Percentiles rank a stretch among this genome's conserved stretches.
Evolutionary conservation across 2,329 filamentous ascomycete species (phyloP).

Genomic region (Teratosphaeria gauchensis): DNA sequence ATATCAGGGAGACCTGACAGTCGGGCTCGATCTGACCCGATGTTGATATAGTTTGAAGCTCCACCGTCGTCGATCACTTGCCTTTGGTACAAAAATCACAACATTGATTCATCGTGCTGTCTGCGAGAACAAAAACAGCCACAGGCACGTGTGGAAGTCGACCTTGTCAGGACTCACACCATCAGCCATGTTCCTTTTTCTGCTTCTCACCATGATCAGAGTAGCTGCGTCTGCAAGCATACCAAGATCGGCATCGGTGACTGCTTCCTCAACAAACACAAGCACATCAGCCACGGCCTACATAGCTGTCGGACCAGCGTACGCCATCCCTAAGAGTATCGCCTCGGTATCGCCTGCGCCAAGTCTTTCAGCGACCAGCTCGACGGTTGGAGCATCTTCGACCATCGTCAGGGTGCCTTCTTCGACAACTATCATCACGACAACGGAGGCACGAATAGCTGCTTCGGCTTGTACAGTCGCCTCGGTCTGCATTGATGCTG

Average conservation of each 20-base stretch:
- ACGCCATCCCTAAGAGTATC: background rate
- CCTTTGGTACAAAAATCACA: background rate
- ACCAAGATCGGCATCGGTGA: background rate
- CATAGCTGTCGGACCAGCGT: background rate
- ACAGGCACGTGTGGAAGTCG: background rate
- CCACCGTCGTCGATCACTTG: background rate
- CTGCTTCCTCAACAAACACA: background rate
- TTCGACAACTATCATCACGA: background rate
- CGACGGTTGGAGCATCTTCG: no score
- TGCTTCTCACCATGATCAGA: background rate
- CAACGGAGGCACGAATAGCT: background rate
- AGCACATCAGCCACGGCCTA: background rate
- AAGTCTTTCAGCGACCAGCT: background rate
- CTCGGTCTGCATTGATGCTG: slow-evolving; percentile 5
- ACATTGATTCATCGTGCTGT: background rate
- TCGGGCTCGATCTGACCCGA: background rate
- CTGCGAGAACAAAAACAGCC: background rate
- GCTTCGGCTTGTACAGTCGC: slow-evolving; percentile 1
- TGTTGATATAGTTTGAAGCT: background rate
- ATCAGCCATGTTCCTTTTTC: background rate
- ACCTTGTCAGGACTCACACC: background rate
- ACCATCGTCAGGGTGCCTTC: background rate
- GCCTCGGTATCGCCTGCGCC: background rate
- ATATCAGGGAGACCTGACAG: background rate
- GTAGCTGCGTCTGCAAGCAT: background rate